phyloP scores from a whole-genome alignment of 192 early-diverging fungal species.

The Phlyctochytrium arcticum region DNA sequence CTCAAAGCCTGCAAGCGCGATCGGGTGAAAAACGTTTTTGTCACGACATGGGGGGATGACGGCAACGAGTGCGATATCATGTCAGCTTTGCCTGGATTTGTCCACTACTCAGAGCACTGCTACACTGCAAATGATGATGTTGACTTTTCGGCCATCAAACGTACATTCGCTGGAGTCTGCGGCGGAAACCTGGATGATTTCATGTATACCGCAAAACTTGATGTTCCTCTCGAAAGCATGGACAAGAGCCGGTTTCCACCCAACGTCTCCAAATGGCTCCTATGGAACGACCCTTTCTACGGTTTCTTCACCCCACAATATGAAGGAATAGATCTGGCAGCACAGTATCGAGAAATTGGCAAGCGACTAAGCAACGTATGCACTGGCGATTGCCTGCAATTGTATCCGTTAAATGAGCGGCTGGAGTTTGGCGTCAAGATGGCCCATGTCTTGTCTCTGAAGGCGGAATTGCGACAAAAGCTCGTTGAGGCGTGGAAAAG shows the following conservation, averaged over 20 bases:
- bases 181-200: constrained; percentile 77
- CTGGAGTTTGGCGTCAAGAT: constrained; percentile 65
- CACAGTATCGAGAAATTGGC: constrained; percentile 57
- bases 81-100: constrained; percentile 68
- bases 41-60: constrained; percentile 86
- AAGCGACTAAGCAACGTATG: constrained; percentile 50
- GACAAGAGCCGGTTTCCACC: constrained; percentile 27
- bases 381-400: constrained; percentile 20
- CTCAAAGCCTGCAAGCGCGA: constrained; percentile 61
- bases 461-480: constrained; percentile 63
- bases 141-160: constrained; percentile 52
- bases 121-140: constrained; percentile 65
- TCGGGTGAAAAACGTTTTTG: constrained; percentile 70
- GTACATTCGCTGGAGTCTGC: constrained; percentile 70
- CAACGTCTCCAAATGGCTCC: constrained; percentile 62
- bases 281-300: constrained; percentile 73
- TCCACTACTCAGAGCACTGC: constrained; percentile 73
- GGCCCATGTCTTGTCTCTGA: constrained; percentile 64
- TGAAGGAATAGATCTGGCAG: constrained; percentile 57
- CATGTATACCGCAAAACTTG: constrained; percentile 28
- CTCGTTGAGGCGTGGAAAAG: constrained; percentile 61
- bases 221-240: constrained; percentile 18
- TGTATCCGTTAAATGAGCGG: constrained; percentile 66
- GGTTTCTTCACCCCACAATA: constrained; percentile 78
- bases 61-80: constrained; percentile 85